Conservation (phyloP, 1,284 basidiomycete genomes). For the Puccinia hordei region DNA sequence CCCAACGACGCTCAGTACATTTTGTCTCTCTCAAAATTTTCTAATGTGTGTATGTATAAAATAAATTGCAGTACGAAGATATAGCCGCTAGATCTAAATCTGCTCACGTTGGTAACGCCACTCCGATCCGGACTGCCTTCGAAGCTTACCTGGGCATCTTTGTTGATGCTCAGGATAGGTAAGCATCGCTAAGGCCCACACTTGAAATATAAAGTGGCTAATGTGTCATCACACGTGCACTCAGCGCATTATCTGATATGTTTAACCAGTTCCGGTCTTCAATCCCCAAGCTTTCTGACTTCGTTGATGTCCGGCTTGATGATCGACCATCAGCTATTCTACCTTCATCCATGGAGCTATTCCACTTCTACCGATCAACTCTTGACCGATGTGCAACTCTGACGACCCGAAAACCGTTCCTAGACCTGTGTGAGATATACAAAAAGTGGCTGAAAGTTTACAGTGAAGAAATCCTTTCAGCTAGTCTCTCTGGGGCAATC, state of each 20-base stretch:
- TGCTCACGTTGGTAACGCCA: constrained; percentile 59
- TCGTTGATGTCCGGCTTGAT: constrained; percentile 51
- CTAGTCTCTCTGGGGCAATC: constrained; percentile 21
- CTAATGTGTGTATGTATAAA: too few relatives aligned
- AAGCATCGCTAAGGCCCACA: constrained; percentile 52
- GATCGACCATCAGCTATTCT: constrained; percentile 71
- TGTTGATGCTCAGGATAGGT: constrained; percentile 95
- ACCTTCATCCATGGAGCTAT: constrained; percentile 91
- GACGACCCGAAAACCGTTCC: constrained; percentile 75
- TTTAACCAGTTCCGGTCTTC: constrained; percentile 73
- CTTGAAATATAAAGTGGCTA: neutral
- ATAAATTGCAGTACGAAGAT: constrained; percentile 59
- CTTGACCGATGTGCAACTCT: constrained; percentile 88
- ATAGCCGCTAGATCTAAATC: constrained; percentile 57
- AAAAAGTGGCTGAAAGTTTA: constrained; percentile 93
- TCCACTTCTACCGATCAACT: constrained; percentile 94
- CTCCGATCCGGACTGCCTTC: constrained; percentile 80
- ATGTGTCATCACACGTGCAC: constrained; percentile 17
- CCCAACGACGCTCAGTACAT: neutral
- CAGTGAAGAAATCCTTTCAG: constrained; percentile 67
- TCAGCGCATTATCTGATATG: constrained; percentile 76
- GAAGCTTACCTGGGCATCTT: constrained; percentile 89
- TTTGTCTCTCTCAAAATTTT: neutral
- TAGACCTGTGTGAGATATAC: constrained; percentile 76
- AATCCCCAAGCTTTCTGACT: constrained; percentile 67